phyloP scores from a whole-genome alignment of 2,329 filamentous ascomycete species.

The Hypoxylon sp. region DNA sequence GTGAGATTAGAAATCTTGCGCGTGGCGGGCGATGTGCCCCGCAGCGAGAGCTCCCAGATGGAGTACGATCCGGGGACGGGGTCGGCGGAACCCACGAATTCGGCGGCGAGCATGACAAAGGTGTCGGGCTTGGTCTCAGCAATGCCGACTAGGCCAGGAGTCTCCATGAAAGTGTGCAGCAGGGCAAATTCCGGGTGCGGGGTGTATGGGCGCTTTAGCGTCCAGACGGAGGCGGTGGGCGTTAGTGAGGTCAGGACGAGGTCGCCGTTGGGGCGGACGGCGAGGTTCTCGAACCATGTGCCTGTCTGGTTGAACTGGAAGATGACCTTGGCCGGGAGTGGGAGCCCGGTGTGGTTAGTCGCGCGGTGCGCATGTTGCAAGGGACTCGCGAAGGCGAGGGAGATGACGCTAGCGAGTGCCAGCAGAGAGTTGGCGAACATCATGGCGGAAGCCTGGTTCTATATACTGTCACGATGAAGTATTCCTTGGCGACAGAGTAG shows the following conservation, averaged over 20 bases:
- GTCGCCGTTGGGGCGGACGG: conserved; percentile 51
- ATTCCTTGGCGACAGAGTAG: neutral
- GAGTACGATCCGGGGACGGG: conserved; percentile 33
- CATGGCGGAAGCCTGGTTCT: conserved; percentile 1
- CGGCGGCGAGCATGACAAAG: conserved; percentile 42
- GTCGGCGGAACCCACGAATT: conserved; percentile 22
- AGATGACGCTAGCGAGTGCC: conserved; percentile 17
- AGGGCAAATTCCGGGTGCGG: conserved; percentile 42
- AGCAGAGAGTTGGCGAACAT: conserved; percentile 17
- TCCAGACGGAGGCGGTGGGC: conserved; percentile 49
- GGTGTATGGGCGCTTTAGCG: conserved; percentile 48
- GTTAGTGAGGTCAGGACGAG: conserved; percentile 51
- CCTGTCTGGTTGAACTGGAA: conserved; percentile 43
- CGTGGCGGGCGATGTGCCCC: neutral
- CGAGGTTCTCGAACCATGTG: conserved; percentile 54
- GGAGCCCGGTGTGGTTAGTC: conserved; percentile 14
- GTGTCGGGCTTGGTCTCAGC: conserved; percentile 48
- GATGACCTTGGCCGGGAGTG: conserved; percentile 39
- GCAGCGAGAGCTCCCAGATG: conserved; percentile 43
- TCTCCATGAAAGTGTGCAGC: conserved; percentile 50
- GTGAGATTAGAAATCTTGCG: conserved; percentile 44
- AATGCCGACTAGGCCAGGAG: conserved; percentile 51
- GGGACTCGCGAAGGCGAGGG: conserved; percentile 11
- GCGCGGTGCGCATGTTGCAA: neutral
- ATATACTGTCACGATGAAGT: neutral